Evolutionary conservation across 1,284 basidiomycete species (phyloP).

Genomic region (Apiotrichum gracile): DNA sequence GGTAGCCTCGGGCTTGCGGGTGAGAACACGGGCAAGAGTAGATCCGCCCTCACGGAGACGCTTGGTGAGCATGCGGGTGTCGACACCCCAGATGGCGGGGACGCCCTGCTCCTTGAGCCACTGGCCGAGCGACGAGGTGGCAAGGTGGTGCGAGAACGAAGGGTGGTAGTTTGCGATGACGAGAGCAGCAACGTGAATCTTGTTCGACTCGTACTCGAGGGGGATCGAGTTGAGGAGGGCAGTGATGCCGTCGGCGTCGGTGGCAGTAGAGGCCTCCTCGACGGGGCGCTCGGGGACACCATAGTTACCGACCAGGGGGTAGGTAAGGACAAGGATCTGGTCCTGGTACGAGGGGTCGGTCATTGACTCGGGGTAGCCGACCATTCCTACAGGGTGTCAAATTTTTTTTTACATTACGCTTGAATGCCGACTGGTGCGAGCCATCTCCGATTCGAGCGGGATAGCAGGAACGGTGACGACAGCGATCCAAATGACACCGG

Average conservation of each 20-base stretch:
- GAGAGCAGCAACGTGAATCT: constrained; percentile 88
- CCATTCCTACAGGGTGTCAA: constrained; percentile 72
- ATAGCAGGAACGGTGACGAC: no score
- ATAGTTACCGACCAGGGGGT: constrained; percentile 96
- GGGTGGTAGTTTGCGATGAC: constrained; percentile 92
- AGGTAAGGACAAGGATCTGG: constrained; percentile 95
- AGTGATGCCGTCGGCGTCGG: constrained; percentile 40
- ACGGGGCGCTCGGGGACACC: constrained; percentile 79
- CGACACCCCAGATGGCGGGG: constrained; percentile 93
- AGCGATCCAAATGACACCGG: no score
- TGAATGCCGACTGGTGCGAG: neutral
- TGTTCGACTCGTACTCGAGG: constrained; percentile 82
- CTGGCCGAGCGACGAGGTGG: constrained; percentile 74
- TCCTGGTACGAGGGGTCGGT: constrained; percentile 99
- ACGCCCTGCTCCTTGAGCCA: constrained; percentile 96
- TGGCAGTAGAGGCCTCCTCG: constrained; percentile 39
- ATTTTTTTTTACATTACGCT: neutral
- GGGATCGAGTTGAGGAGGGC: constrained; percentile 60
- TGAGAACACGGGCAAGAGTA: constrained; percentile 78
- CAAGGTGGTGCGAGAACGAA: constrained; percentile 93
- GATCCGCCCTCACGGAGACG: constrained; percentile 89
- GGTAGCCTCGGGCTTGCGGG: constrained; percentile 49
- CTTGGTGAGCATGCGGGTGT: constrained; percentile 96
- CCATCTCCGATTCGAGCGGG: no score
- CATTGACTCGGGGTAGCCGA: constrained; percentile 96